Conservation (phyloP, 2,329 filamentous ascomycete species). For the Colletotrichum cordylinicola region DNA sequence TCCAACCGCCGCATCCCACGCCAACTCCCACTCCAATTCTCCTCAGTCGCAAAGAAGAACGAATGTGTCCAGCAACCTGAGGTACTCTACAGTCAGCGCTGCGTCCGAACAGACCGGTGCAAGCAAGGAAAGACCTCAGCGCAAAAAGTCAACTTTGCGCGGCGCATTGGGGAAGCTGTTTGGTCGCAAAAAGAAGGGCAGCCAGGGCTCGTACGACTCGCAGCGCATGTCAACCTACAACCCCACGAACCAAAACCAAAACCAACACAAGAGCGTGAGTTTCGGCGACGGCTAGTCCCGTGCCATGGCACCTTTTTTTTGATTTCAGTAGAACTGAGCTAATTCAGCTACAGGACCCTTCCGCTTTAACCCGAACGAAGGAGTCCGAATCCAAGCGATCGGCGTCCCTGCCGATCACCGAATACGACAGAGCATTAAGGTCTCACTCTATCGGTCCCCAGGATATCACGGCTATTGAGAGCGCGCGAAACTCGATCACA, state of each 20-base stretch:
- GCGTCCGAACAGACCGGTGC: conserved; percentile 38
- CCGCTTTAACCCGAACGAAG: conserved; percentile 37
- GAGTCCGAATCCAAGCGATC: conserved; percentile 57
- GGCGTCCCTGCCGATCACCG: conserved; percentile 63
- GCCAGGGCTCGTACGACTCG: conserved; percentile 33
- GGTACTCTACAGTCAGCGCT: conserved; percentile 56
- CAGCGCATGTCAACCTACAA: conserved; percentile 30
- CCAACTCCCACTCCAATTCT: conserved; percentile 16
- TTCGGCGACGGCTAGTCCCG: conserved; percentile 13
- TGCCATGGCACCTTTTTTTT: neutral
- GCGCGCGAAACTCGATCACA: conserved; percentile 58
- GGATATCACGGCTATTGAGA: conserved; percentile 59
- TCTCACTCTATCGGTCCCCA: conserved; percentile 66
- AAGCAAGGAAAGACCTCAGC: conserved; percentile 44
- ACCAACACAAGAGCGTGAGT: conserved; percentile 58
- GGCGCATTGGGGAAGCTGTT: conserved; percentile 63
- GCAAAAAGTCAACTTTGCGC: conserved; percentile 65
- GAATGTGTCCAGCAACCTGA: conserved; percentile 44
- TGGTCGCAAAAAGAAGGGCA: conserved; percentile 60
- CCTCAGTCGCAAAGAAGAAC: conserved; percentile 37
- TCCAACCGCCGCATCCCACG: conserved; percentile 6
- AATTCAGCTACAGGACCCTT: conserved; percentile 38
- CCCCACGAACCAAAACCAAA: conserved; percentile 46
- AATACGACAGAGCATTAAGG: conserved; percentile 64
- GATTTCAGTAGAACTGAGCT: neutral